These are phyloP conservation scores for Incumbomyces delicatus DNA, from an alignment of 2,329 filamentous ascomycete species.

Conservation along the genomic window DNA sequence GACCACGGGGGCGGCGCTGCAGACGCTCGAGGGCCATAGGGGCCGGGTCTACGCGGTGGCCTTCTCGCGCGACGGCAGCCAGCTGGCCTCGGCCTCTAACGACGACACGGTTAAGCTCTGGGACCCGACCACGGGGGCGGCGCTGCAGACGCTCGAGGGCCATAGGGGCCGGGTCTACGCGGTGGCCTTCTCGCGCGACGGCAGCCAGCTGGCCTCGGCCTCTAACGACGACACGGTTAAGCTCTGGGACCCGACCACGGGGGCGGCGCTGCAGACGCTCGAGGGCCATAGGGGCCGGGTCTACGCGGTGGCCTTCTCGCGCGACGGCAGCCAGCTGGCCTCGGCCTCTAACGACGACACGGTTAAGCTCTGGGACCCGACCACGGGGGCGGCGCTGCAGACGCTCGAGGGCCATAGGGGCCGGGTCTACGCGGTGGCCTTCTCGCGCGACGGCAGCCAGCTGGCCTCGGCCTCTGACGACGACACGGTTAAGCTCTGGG, in stretches of 20 bases:
- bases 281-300: neutral
- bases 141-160: neutral
- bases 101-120: neutral
- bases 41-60: conserved; percentile 12
- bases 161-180: conserved; percentile 12
- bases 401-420: too few species aligned
- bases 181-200: conserved; percentile 10
- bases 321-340: neutral
- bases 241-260: conserved; percentile 11
- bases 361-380: too few species aligned
- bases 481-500: too few species aligned
- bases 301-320: neutral
- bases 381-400: too few species aligned
- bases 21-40: too few species aligned
- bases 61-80: conserved; percentile 16
- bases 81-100: conserved; percentile 17
- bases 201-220: neutral
- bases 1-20: too few species aligned
- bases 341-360: neutral
- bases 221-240: conserved; percentile 10
- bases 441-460: too few species aligned
- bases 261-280: neutral
- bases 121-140: neutral
- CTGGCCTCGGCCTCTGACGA: too few species aligned
- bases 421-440: too few species aligned